Base-by-base conservation (phyloP, 495 filamentous ascomycete species). In the Tuber umbilicatum region DNA sequence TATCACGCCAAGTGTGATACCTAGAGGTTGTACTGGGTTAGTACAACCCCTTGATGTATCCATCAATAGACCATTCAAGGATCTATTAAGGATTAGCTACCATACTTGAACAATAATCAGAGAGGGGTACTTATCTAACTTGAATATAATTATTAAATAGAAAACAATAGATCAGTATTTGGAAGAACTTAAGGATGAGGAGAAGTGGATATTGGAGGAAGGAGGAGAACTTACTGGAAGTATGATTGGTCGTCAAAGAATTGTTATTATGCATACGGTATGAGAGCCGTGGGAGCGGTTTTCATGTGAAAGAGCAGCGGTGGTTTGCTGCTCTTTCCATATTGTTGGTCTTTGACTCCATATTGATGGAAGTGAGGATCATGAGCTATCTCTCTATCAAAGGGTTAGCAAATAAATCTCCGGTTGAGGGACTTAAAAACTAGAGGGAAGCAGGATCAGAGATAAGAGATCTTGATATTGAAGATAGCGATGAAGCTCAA, bases 261-360 rank as follows among this genome's bases (percentile, higher is more conserved):
- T 75, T 17, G 5, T 74, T 5, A 31, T 75, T 14, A 75, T 70
- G 0, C 2, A 37, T 9, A 72, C 73, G 35, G 69, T 78, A 40
- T 73, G 31, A 0, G 41, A 45, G 27, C 70, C 70, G 0, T 75
- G 73, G 73, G 70, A 75, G 5, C 19, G n/a, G 19, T 50, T 78
- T 68, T 77, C 45, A 45, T 5, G 10, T 1, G 17, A 45, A 45
- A 45, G 43, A 45, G 19, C 19, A 5, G 19, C 21, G 14, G 19
- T 21, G 1, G 19, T 47, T 47, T 21, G 6, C 1, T 47, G 5
- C 43, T 47, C 17, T 5, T 47, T 47, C 5, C 14, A 23, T 23
- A 21, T 23, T 5, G 19, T 21, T 19, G 43, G 43, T 19, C 17
- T 47, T 19, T 47, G 3, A 47, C 43, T 47, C 19, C 43, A 1